Percentiles rank a stretch among this genome's conserved stretches.
Conservation (phyloP, 331 rosid species). For the Stylosanthes scabra region DNA sequence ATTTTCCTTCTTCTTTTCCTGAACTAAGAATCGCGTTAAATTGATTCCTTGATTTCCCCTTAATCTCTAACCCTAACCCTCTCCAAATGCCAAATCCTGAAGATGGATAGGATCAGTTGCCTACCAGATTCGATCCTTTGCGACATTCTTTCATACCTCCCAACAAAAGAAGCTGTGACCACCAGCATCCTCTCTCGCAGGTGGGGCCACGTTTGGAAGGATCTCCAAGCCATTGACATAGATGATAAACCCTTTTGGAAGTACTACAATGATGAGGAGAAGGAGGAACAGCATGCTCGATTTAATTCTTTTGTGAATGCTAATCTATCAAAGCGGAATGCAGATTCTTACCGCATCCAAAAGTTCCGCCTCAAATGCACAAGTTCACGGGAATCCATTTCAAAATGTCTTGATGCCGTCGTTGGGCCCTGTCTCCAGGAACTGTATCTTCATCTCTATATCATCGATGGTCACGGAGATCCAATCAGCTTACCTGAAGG, state of each 20-base stretch:
- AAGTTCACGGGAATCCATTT: background rate
- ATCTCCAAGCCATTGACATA: background rate
- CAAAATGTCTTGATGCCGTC: background rate
- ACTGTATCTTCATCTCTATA: background rate
- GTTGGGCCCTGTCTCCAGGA: background rate
- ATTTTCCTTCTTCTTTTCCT: too few relatives aligned
- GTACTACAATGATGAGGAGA: too few relatives aligned
- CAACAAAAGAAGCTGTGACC: background rate
- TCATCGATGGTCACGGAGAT: too few relatives aligned
- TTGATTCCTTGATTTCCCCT: too few relatives aligned
- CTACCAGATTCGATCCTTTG: background rate
- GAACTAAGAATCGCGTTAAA: too few relatives aligned
- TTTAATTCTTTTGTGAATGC: background rate
- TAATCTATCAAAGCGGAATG: background rate
- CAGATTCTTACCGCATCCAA: background rate
- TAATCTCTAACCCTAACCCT: too few relatives aligned
- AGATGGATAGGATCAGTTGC: background rate
- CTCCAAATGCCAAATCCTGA: background rate
- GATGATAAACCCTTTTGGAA: background rate
- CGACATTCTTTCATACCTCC: background rate
- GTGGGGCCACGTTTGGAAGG: background rate
- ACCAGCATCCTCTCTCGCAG: background rate
- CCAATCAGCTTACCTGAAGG: background rate
- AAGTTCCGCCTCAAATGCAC: background rate
- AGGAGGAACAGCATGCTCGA: background rate